Evolutionary conservation across 306 rosid genomes (phyloP).

Genomic region (Arachis stenosperma): DNA sequence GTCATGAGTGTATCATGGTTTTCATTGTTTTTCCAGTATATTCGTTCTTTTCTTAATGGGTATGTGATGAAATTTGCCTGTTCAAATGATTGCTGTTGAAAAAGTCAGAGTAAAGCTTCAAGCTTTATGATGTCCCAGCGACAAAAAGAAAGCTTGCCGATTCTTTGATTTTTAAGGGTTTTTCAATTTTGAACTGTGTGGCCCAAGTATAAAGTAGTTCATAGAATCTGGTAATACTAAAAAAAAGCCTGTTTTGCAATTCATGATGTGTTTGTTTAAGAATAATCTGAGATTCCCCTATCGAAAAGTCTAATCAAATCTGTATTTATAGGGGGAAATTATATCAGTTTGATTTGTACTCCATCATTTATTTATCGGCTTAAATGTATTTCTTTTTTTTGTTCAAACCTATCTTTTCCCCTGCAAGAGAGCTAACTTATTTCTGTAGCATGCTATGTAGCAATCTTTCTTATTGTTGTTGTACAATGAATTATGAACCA

Average conservation of each 20-base stretch:
- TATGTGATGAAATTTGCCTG: neutral
- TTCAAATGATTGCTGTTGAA: neutral
- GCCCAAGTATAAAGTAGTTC: neutral
- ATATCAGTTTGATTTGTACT: neutral
- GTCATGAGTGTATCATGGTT: neutral
- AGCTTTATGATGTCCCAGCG: neutral
- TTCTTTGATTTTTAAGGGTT: neutral
- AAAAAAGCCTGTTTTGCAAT: neutral
- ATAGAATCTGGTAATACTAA: neutral
- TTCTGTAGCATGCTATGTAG: neutral
- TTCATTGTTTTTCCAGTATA: neutral
- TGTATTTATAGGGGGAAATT: neutral
- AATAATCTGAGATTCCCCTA: neutral
- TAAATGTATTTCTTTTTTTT: neutral
- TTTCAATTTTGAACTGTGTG: neutral
- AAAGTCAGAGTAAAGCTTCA: neutral
- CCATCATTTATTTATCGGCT: neutral
- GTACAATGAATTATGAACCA: constrained; percentile 15
- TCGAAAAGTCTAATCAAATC: neutral
- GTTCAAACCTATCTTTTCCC: constrained; percentile 5
- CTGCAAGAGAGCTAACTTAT: neutral
- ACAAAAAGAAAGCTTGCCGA: neutral
- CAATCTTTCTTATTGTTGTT: constrained; percentile 2
- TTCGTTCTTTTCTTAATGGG: neutral
- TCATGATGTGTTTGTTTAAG: neutral